These are phyloP conservation scores for Podospora australis DNA, from an alignment of 495 filamentous ascomycete genomes.

Conservation along the genomic window DNA sequence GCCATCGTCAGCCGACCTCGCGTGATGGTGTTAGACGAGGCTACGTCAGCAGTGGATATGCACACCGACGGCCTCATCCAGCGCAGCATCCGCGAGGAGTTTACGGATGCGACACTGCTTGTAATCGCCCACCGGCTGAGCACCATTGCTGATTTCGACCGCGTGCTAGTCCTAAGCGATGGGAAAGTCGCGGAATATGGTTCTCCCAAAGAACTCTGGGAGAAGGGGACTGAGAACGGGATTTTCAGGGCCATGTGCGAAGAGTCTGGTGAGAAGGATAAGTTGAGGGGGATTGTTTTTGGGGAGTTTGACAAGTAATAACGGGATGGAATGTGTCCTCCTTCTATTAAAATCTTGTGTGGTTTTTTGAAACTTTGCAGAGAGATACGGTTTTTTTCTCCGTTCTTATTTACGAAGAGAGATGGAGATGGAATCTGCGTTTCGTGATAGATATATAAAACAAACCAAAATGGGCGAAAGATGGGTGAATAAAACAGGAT, in stretches of 20 bases:
- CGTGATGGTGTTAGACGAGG: slow-evolving; percentile 87
- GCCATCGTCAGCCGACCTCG: slow-evolving; percentile 75
- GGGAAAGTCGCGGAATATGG: slow-evolving; percentile 71
- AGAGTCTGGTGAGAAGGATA: slow-evolving; percentile 64
- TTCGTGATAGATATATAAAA: too few relatives aligned
- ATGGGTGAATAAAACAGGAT: too few relatives aligned
- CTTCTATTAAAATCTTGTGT: too few relatives aligned
- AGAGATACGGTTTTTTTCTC: too few relatives aligned
- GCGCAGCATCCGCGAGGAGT: slow-evolving; percentile 73
- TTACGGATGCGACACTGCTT: slow-evolving; percentile 67
- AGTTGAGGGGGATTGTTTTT: slow-evolving; percentile 51
- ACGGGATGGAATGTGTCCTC: too few relatives aligned
- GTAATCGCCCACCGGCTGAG: slow-evolving; percentile 84
- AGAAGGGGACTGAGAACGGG: slow-evolving; percentile 36
- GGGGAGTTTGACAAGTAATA: slow-evolving; percentile 16
- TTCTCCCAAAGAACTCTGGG: slow-evolving; percentile 60
- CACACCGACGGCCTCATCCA: slow-evolving; percentile 78
- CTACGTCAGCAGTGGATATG: slow-evolving; percentile 85
- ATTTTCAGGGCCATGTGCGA: slow-evolving; percentile 69
- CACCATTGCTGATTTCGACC: slow-evolving; percentile 82
- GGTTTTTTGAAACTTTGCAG: too few relatives aligned
- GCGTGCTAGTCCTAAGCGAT: slow-evolving; percentile 73
- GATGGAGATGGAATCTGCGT: too few relatives aligned
- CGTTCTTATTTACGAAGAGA: too few relatives aligned
- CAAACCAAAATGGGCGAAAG: too few relatives aligned